Percentiles rank a stretch among this genome's conserved stretches.
Conservation (phyloP, 179 eudicot species). For the Corrigiola litoralis region DNA sequence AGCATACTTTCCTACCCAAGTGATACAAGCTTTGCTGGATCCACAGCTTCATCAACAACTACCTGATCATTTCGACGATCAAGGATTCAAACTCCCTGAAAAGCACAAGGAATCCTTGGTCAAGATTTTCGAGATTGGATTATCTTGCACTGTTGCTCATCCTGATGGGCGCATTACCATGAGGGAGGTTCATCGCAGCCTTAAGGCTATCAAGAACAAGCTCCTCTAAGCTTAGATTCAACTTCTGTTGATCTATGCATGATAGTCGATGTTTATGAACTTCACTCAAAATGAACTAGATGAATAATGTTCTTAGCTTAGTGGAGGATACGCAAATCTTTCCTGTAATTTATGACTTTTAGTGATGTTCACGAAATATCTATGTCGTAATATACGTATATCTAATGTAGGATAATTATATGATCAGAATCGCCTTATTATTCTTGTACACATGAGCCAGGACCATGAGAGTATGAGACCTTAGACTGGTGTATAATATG, state of each 20-base stretch:
- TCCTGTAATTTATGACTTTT: too few species aligned
- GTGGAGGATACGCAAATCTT: too few species aligned
- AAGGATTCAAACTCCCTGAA: neutral
- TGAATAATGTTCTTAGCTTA: too few species aligned
- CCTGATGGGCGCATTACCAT: conserved; percentile 24
- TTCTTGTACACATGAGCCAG: too few species aligned
- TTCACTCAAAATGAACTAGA: too few species aligned
- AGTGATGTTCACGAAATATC: too few species aligned
- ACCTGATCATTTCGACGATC: neutral
- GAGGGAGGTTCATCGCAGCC: conserved; percentile 25
- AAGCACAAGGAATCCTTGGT: neutral
- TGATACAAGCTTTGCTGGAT: conserved; percentile 13
- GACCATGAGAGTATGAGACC: too few species aligned
- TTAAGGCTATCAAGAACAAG: conserved; percentile 15
- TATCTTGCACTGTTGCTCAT: conserved; percentile 18
- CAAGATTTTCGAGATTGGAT: conserved; percentile 21
- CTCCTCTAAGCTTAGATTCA: neutral
- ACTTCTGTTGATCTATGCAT: neutral
- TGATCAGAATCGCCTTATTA: too few species aligned
- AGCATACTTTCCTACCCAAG: conserved; percentile 4
- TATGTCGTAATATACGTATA: too few species aligned
- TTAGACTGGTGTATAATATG: too few species aligned
- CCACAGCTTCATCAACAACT: conserved; percentile 6
- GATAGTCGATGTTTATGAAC: too few species aligned
- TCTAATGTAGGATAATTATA: too few species aligned